Percentiles rank a stretch among this genome's conserved stretches.
Conservation (phyloP, 2,329 filamentous ascomycete genomes). For the Raffaelea deltoideospora region DNA sequence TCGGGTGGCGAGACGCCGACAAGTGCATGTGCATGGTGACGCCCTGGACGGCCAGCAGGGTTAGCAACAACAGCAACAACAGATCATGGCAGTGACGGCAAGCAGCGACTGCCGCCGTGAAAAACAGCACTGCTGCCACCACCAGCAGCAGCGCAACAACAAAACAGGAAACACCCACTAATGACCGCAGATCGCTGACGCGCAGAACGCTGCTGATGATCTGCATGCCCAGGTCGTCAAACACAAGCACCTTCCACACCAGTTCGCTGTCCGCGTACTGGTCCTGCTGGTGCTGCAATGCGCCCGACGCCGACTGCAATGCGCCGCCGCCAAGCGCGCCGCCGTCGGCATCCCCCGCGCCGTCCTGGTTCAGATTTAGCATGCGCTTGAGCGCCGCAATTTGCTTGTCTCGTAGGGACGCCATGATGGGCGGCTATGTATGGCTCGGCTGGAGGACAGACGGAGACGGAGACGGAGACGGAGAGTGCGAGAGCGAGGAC, state of each 20-base stretch:
- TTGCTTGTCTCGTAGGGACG: constrained; percentile 11
- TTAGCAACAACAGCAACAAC: not conserved
- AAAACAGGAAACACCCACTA: constrained; percentile 21
- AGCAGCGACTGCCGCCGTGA: no score
- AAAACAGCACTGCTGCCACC: no score
- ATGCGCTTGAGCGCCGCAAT: constrained; percentile 66
- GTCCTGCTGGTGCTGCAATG: constrained; percentile 36
- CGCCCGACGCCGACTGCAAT: constrained; percentile 46
- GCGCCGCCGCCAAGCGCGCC: constrained; percentile 39
- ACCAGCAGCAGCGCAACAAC: no score
- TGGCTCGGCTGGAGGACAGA: not conserved
- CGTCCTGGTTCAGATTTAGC: constrained; percentile 73
- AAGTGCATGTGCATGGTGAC: constrained; percentile 93
- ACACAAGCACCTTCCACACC: constrained; percentile 95
- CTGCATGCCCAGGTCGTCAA: constrained; percentile 80
- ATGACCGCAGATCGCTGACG: constrained; percentile 80
- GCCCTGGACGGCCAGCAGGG: constrained; percentile 28
- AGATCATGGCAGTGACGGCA: no score
- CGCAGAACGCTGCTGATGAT: constrained; percentile 92
- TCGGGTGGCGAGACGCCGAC: constrained; percentile 66
- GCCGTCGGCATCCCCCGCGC: constrained; percentile 37
- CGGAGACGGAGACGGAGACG: not conserved
- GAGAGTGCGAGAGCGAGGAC: not conserved
- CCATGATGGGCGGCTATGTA: constrained; percentile 1
- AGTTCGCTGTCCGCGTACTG: constrained; percentile 71